Evolutionary conservation across 2,329 filamentous ascomycete species (phyloP).

Genomic region (Penicillium sp.): DNA sequence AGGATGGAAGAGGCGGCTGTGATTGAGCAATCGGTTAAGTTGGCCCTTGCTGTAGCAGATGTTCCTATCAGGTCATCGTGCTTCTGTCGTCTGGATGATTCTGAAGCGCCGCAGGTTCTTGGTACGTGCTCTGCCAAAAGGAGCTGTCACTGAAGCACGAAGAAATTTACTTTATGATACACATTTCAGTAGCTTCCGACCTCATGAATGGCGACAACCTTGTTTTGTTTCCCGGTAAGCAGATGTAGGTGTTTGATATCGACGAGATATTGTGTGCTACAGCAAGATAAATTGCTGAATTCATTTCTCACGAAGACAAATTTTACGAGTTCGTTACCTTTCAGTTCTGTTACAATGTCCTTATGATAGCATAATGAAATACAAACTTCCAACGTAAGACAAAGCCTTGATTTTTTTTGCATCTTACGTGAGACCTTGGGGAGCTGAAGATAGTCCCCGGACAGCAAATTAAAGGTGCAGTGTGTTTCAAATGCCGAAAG

Average conservation of each 20-base stretch:
- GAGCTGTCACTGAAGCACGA: not conserved
- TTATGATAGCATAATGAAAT: no score
- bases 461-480: not conserved
- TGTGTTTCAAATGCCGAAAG: not conserved
- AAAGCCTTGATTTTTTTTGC: no score
- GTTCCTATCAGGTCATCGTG: slow-evolving; percentile 59
- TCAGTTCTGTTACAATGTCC: not conserved
- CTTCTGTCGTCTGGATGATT: slow-evolving; percentile 49
- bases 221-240: not conserved
- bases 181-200: not conserved
- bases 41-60: slow-evolving; percentile 59
- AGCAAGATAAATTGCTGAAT: not conserved
- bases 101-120: not conserved
- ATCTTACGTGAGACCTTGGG: no score
- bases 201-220: not conserved
- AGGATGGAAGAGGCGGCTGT: slow-evolving; percentile 46
- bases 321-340: not conserved
- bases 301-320: not conserved
- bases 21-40: slow-evolving; percentile 48
- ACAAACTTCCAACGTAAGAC: no score
- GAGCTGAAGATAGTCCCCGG: no score
- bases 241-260: not conserved
- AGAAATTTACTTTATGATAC: not conserved
- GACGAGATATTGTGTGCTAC: not conserved
- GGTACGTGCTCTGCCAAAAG: not conserved